Percentiles rank a stretch among this genome's conserved stretches.
phyloP scores from a whole-genome alignment of 768 basidiomycete species.

The Suillus luteus region DNA sequence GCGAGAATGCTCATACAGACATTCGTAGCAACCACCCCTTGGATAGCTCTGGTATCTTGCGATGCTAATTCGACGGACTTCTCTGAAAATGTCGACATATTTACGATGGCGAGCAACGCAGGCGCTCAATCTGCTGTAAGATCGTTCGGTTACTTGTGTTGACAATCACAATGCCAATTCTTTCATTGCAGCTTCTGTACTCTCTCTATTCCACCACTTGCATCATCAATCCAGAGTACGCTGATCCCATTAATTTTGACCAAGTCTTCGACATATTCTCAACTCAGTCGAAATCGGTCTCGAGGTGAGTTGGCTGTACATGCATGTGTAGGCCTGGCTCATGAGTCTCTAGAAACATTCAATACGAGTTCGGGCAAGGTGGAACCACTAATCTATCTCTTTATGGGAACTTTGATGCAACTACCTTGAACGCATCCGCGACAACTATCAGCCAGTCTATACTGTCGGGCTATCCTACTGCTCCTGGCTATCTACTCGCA shows the following conservation, averaged over 20 bases:
- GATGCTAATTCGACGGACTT: constrained; percentile 73
- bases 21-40: constrained; percentile 61
- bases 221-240: constrained; percentile 72
- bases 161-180: not conserved
- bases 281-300: constrained; percentile 60
- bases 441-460: constrained; percentile 46
- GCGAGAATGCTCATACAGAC: constrained; percentile 14
- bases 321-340: not conserved
- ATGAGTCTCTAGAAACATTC: constrained; percentile 44
- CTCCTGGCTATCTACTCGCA: constrained; percentile 69
- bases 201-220: constrained; percentile 73
- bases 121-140: constrained; percentile 82
- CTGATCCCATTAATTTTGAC: constrained; percentile 61
- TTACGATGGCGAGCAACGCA: constrained; percentile 74
- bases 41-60: constrained; percentile 89
- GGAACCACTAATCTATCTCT: constrained; percentile 50
- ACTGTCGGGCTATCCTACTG: constrained; percentile 40
- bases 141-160: constrained; percentile 13
- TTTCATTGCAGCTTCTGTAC: constrained; percentile 64
- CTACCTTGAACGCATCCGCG: constrained; percentile 57
- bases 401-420: constrained; percentile 60
- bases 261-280: constrained; percentile 78
- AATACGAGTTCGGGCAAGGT: constrained; percentile 63
- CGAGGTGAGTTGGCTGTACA: constrained; percentile 46
- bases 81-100: constrained; percentile 67